Evolutionary conservation across 2,329 filamentous ascomycete species (phyloP).

Genomic region (Escovopsis sp.): DNA sequence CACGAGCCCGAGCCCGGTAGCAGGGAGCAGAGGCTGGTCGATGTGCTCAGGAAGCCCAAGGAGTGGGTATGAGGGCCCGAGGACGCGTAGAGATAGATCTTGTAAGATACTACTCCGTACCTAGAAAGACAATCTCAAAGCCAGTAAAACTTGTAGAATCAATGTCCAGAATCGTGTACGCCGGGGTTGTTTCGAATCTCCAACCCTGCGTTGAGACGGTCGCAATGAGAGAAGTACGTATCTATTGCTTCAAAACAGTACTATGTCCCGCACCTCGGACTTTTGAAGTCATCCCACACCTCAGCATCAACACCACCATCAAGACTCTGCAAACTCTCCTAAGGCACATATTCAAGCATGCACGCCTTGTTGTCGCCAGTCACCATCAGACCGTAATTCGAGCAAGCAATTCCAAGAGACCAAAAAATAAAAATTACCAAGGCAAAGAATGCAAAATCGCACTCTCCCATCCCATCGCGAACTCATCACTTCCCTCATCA

Average conservation of each 20-base stretch:
- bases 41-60: conserved; percentile 50
- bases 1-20: conserved; percentile 63
- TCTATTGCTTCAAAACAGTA: no score
- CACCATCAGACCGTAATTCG: not conserved
- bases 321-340: no score
- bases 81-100: not conserved
- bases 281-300: no score
- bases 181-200: no score
- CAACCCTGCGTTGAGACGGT: no score
- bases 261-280: no score
- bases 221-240: no score
- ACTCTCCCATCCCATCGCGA: conserved; percentile 22
- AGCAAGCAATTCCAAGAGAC: not conserved
- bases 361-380: no score
- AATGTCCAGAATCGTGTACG: no score
- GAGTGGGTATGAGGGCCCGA: conserved; percentile 43
- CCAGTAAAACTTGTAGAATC: conserved; percentile 1
- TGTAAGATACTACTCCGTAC: not conserved
- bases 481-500: conserved; percentile 35
- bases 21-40: conserved; percentile 65
- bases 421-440: not conserved
- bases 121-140: not conserved
- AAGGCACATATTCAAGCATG: no score
- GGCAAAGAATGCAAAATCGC: conserved; percentile 5
- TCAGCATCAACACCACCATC: no score